A percentile compares a stretch with the other conserved stretches of the same genome.
Evolutionary conservation across 129 eudicot species (phyloP).

Genomic region (Logfia minima): DNA sequence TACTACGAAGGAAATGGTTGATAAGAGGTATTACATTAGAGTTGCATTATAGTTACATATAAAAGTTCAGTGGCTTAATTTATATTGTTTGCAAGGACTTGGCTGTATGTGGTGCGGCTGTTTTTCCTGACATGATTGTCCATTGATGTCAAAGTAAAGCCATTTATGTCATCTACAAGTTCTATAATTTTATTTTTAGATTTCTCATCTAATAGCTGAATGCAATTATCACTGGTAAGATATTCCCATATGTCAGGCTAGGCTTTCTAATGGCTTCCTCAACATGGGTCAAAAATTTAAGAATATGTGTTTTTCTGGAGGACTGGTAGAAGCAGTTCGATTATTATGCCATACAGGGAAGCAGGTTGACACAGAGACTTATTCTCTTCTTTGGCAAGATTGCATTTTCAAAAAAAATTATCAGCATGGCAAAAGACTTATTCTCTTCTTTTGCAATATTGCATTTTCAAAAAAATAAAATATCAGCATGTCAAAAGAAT

Average conservation of each 20-base stretch:
- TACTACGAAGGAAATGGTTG: background rate
- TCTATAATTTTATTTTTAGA: background rate
- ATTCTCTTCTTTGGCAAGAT: slow-evolving; percentile 87
- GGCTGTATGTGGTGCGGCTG: background rate
- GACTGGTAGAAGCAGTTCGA: slow-evolving; percentile 67
- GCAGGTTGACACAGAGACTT: slow-evolving; percentile 58
- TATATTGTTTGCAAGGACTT: slow-evolving; percentile 8
- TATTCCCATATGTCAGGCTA: slow-evolving; percentile 85
- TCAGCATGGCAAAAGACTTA: slow-evolving; percentile 63
- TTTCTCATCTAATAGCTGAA: slow-evolving; percentile 32
- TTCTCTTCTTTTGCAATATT: slow-evolving; percentile 88
- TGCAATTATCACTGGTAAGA: slow-evolving; percentile 55
- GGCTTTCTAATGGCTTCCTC: slow-evolving; percentile 28
- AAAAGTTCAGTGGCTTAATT: background rate
- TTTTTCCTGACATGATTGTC: slow-evolving; percentile 1
- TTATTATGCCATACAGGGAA: slow-evolving; percentile 56
- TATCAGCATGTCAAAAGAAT: slow-evolving; percentile 57
- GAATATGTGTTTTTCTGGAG: slow-evolving; percentile 72
- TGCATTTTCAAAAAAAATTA: slow-evolving; percentile 70
- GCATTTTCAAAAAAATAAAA: slow-evolving; percentile 59
- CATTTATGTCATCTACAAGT: background rate
- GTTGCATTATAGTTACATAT: background rate
- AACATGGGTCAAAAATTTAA: slow-evolving; percentile 60
- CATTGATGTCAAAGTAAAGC: background rate
- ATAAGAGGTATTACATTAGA: background rate